phyloP scores from a whole-genome alignment of 768 basidiomycete species.

The Amanita phalloides region DNA sequence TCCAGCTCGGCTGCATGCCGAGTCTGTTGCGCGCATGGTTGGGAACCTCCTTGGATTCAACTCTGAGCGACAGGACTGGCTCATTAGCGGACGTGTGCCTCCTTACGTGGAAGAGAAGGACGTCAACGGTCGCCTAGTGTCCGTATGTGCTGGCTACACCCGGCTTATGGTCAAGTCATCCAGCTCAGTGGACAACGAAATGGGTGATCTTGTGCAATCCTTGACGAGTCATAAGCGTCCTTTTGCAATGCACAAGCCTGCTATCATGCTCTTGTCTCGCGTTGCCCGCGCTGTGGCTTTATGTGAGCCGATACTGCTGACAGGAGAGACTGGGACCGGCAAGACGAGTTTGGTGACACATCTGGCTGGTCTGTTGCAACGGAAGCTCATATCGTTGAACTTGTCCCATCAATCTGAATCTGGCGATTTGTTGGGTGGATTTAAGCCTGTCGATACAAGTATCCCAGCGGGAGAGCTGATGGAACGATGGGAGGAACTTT shows the following conservation, averaged over 20 bases:
- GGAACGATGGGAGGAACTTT: conserved; percentile 66
- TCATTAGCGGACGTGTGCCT: conserved; percentile 55
- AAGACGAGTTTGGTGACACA: conserved; percentile 92
- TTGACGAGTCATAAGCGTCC: conserved; percentile 31
- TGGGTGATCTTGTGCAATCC: conserved; percentile 1
- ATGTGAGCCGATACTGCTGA: conserved; percentile 78
- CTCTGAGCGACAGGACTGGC: conserved; percentile 59
- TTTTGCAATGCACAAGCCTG: conserved; percentile 86
- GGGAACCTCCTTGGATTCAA: conserved; percentile 59
- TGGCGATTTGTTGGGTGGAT: conserved; percentile 88
- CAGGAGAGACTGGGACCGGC: conserved; percentile 98
- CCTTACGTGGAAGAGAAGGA: conserved; percentile 61
- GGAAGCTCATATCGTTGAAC: conserved; percentile 80
- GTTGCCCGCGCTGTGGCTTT: conserved; percentile 65
- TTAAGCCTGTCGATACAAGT: conserved; percentile 89
- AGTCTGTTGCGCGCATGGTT: conserved; percentile 40
- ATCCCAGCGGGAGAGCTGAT: conserved; percentile 65
- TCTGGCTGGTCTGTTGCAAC: conserved; percentile 66
- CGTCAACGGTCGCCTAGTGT: conserved; percentile 45
- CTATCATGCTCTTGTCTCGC: conserved; percentile 66
- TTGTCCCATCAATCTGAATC: conserved; percentile 95
- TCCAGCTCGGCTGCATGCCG: conserved; percentile 36
- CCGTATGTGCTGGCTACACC: conserved; percentile 55
- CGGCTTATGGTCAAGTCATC: conserved; percentile 30
- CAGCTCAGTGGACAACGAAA: conserved; percentile 13